Evolutionary conservation across 2,329 filamentous ascomycete genomes (phyloP), one percentile per base, ranked within the genome.

Genomic region (Fusarium nelsonii): DNA sequence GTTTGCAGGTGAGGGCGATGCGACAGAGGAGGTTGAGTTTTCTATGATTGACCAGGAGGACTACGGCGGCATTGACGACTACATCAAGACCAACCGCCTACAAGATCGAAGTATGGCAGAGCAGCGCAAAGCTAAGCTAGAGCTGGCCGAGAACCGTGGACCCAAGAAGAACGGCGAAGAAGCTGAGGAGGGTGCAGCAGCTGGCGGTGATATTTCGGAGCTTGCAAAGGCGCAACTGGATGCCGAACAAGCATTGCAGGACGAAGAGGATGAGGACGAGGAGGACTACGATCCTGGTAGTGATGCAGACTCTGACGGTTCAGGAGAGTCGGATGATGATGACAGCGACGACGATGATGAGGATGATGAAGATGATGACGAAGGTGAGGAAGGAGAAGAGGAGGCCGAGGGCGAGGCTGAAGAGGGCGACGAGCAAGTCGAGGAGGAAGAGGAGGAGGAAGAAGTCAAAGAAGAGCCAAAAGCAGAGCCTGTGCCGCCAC

Each of bases 41-140:
- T 83, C 83, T 37, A 91, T 91, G 90, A 76, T 92, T 18, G 90
- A 92, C 71, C 89, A 92, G 77, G 87, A 88, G 68, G 88, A 92
- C 73, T 91, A 90, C 63, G 81, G 79, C 6, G 86, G 84, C 23
- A 91, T 92, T 64, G 88, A 90, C 71, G 84, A 86, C 66, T 92
- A 90, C 72, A 83, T 91, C 46, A 84, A 85, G 72, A 83, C 83
- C 11, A 85, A 91, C 69, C 82, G 85, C 0, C 81, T 92, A 28
- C 87, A 90, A 65, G 89, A 92, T 73, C 82, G 87, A 63, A 91
- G 89, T 73, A 88, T 92, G 88, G 89, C 89, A 0, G 89, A 91
- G 74, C 85, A 87, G 74, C 80, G 90, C 52, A 89, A 89, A 73
- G 90, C 87, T 3, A 91, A 90, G 83, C 81, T 85, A 30, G 82